Evolutionary conservation across 345 rosid species (phyloP).

Genomic region (Lenwebbia sp.): DNA sequence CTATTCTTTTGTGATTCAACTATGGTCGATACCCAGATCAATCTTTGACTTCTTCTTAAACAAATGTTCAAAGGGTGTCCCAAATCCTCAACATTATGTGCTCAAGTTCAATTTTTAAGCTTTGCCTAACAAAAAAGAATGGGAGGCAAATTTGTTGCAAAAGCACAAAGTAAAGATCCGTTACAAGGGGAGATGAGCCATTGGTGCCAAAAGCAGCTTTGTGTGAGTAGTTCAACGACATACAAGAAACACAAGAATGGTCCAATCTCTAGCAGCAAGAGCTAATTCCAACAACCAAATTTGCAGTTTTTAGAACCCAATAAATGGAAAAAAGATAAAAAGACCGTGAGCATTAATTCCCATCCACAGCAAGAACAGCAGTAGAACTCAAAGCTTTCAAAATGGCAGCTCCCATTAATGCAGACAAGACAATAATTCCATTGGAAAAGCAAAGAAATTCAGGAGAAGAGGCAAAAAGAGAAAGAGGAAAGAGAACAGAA

Average conservation of each 20-base stretch:
- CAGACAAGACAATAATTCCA: background rate
- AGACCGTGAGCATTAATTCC: background rate
- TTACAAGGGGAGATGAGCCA: background rate
- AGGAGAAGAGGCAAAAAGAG: background rate
- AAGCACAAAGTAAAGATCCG: background rate
- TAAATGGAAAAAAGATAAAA: background rate
- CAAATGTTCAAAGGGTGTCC: background rate
- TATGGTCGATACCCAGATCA: background rate
- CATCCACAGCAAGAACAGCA: background rate
- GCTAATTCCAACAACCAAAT: background rate
- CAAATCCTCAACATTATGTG: background rate
- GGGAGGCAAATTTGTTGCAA: background rate
- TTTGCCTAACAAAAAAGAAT: background rate
- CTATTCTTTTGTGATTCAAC: background rate
- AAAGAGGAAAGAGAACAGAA: background rate
- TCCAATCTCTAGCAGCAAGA: background rate
- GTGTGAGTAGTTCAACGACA: background rate
- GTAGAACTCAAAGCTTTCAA: background rate
- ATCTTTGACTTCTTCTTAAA: background rate
- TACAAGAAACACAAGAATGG: background rate
- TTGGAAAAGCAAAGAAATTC: background rate
- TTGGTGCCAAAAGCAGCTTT: background rate
- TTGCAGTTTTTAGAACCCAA: background rate
- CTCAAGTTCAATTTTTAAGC: background rate
- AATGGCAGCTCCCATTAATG: background rate